phyloP scores from a whole-genome alignment of 2,329 filamentous ascomycete species.

The Chalara sp. region DNA sequence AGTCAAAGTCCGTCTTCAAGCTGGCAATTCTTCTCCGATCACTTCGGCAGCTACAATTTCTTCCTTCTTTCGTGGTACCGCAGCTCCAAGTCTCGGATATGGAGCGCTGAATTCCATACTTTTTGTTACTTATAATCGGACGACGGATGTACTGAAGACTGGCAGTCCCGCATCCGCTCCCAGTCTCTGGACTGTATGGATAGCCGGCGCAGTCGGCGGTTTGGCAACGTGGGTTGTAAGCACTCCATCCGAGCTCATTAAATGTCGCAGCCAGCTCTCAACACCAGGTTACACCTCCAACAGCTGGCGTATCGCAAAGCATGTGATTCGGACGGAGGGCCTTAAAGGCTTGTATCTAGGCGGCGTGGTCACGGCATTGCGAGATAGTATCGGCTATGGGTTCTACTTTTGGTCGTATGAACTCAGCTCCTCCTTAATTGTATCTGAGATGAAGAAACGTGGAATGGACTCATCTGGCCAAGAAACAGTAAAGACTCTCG shows the following conservation, averaged over 20 bases:
- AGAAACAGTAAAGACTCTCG: conserved; percentile 55
- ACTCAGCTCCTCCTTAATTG: conserved; percentile 56
- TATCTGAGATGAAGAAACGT: conserved; percentile 8
- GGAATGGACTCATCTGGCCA: conserved; percentile 31
- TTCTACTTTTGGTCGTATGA: conserved; percentile 98
- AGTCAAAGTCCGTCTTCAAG: conserved; percentile 76
- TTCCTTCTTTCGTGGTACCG: conserved; percentile 55
- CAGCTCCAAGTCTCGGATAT: conserved; percentile 82
- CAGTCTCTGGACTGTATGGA: conserved; percentile 62
- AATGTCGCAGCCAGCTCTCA: conserved; percentile 77
- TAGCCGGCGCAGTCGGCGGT: conserved; percentile 75
- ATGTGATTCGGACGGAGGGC: conserved; percentile 52
- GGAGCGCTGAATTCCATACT: conserved; percentile 86
- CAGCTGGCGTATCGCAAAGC: conserved; percentile 52
- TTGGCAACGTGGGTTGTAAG: conserved; percentile 81
- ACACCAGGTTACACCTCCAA: conserved; percentile 21
- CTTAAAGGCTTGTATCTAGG: conserved; percentile 73
- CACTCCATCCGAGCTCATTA: conserved; percentile 84
- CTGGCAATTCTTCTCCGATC: conserved; percentile 31
- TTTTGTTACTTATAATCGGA: conserved; percentile 85
- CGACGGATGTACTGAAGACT: conserved; percentile 54
- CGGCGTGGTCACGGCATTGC: conserved; percentile 70
- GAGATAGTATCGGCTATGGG: conserved; percentile 89
- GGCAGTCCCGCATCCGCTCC: conserved; percentile 22
- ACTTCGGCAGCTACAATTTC: conserved; percentile 28